Conservation (phyloP, 2,329 filamentous ascomycete genomes). For the Xylaria sp. region DNA sequence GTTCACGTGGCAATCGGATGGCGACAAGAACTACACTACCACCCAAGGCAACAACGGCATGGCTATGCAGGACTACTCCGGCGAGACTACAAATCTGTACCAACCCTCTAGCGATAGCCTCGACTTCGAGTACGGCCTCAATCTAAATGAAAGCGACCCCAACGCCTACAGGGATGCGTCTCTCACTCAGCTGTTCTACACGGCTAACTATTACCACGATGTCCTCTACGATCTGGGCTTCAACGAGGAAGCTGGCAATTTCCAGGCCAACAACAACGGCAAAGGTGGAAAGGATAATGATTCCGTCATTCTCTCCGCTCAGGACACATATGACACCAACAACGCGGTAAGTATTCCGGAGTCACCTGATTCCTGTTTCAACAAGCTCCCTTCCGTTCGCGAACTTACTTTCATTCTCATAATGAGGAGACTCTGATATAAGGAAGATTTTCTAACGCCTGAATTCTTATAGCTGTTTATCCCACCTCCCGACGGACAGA, state of each 20-base stretch:
- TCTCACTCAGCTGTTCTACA: conserved; percentile 70
- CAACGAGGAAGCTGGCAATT: conserved; percentile 68
- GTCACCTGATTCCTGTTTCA: neutral
- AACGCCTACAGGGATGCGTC: conserved; percentile 64
- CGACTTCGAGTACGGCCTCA: conserved; percentile 60
- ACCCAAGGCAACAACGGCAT: conserved; percentile 70
- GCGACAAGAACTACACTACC: conserved; percentile 59
- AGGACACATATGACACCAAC: conserved; percentile 65
- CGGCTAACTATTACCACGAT: conserved; percentile 69
- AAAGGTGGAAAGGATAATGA: conserved; percentile 64
- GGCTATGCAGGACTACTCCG: conserved; percentile 63
- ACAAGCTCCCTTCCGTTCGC: neutral
- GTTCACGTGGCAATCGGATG: conserved; percentile 65
- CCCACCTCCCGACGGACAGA: conserved; percentile 63
- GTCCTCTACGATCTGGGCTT: conserved; percentile 68
- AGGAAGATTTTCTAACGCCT: neutral
- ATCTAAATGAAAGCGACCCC: conserved; percentile 50
- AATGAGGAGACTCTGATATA: neutral
- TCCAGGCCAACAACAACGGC: conserved; percentile 66
- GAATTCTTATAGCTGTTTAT: conserved; percentile 40
- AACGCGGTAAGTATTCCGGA: conserved; percentile 58
- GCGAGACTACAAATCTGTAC: conserved; percentile 59
- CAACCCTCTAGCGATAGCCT: conserved; percentile 57
- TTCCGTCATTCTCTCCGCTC: conserved; percentile 65
- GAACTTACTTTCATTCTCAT: neutral